Percentiles rank a stretch among this genome's conserved stretches.
Conservation (phyloP, 2,329 filamentous ascomycete species). For the Chaetomium olivaceum region DNA sequence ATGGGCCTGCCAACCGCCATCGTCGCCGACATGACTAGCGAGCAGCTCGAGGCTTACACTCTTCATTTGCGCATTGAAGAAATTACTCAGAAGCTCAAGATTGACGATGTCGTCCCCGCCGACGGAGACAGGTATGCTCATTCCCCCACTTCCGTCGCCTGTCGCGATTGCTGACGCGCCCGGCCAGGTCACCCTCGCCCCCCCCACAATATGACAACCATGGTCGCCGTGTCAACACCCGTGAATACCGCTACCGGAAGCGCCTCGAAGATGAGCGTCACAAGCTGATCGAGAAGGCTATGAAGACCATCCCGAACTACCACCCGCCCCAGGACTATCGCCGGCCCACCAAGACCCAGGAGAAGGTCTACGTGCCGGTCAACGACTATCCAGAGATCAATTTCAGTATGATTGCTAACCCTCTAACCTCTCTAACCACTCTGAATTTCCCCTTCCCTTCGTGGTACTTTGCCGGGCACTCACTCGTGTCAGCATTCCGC, state of each 20-base stretch:
- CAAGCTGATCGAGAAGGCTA: constrained; percentile 97
- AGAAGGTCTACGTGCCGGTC: constrained; percentile 99
- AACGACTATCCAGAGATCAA: constrained; percentile 99
- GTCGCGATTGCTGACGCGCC: constrained; percentile 27
- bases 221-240: constrained; percentile 97
- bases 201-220: constrained; percentile 99
- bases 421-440: constrained; percentile 77
- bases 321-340: constrained; percentile 98
- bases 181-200: constrained; percentile 82
- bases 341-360: constrained; percentile 98
- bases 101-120: constrained; percentile 96
- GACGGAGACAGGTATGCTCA: constrained; percentile 84
- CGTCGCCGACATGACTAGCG: constrained; percentile 95
- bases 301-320: constrained; percentile 99
- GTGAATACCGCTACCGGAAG: constrained; percentile 98
- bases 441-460: constrained; percentile 37
- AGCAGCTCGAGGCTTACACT: constrained; percentile 96
- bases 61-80: constrained; percentile 97
- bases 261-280: constrained; percentile 97
- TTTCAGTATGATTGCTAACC: constrained; percentile 99
- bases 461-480: constrained; percentile 50
- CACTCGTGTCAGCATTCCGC: constrained; percentile 38
- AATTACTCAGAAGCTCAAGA: constrained; percentile 98
- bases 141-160: neutral
- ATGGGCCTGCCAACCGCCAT: constrained; percentile 98